phyloP scores from a whole-genome alignment of 2,329 filamentous ascomycete genomes.

The Ascomycota sp. region DNA sequence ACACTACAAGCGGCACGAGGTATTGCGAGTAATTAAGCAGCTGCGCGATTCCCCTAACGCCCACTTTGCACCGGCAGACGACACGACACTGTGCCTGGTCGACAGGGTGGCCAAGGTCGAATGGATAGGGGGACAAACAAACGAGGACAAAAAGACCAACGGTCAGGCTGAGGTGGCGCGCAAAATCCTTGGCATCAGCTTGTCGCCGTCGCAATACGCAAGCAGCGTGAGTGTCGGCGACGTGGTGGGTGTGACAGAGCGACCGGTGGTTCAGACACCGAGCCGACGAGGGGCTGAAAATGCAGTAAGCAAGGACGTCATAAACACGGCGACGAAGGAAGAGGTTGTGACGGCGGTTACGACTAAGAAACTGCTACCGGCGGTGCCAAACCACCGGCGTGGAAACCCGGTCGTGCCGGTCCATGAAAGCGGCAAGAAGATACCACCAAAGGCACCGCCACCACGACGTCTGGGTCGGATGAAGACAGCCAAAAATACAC shows the following conservation, averaged over 20 bases:
- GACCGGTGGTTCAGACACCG: constrained; percentile 64
- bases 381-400: constrained; percentile 35
- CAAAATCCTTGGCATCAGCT: constrained; percentile 49
- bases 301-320: constrained; percentile 7
- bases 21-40: constrained; percentile 54
- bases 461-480: constrained; percentile 24
- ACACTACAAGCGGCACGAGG: constrained; percentile 79
- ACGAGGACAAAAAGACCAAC: constrained; percentile 13
- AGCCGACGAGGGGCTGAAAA: constrained; percentile 30
- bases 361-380: constrained; percentile 28
- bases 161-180: constrained; percentile 27
- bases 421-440: constrained; percentile 16
- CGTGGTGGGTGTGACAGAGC: constrained; percentile 61
- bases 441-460: constrained; percentile 24
- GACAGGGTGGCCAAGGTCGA: constrained; percentile 53
- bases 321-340: constrained; percentile 3
- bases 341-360: constrained; percentile 8
- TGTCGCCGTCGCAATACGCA: constrained; percentile 41
- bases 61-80: constrained; percentile 65
- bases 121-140: constrained; percentile 35
- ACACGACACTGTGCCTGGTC: constrained; percentile 60
- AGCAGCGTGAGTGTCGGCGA: constrained; percentile 61
- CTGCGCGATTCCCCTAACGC: constrained; percentile 42
- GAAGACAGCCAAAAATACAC: too few species aligned
- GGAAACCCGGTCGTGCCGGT: constrained; percentile 21